A percentile compares a stretch with the other conserved stretches of the same genome.
These are phyloP conservation scores for Bruguiera gymnorhiza DNA, from an alignment of 345 rosid genomes.

Conservation along the genomic window DNA sequence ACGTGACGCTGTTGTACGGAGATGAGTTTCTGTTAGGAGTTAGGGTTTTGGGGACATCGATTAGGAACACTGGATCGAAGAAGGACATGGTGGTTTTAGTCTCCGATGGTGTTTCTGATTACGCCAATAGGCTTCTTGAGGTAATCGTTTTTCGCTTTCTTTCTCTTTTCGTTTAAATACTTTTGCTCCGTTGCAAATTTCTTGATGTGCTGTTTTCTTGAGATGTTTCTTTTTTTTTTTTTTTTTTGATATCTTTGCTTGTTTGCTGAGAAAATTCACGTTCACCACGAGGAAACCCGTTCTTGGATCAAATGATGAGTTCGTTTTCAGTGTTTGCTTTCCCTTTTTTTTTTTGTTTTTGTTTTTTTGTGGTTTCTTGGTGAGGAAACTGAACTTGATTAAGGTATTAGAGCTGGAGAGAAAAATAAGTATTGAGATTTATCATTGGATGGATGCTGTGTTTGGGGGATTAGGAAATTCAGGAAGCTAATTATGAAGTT, in stretches of 20 bases:
- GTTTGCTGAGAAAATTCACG: background rate
- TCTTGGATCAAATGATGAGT: background rate
- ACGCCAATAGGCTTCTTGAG: slow-evolving; percentile 62
- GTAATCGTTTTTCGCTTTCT: slow-evolving; percentile 16
- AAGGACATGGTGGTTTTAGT: slow-evolving; percentile 87
- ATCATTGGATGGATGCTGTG: background rate
- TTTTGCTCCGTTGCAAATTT: background rate
- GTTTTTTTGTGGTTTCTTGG: too few species aligned
- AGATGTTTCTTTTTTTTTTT: too few species aligned
- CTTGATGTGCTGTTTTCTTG: too few species aligned
- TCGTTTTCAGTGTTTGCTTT: background rate
- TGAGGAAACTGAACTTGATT: too few species aligned
- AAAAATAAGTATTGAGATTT: too few species aligned
- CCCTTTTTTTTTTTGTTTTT: background rate
- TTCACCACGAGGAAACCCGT: background rate
- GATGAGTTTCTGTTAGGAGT: slow-evolving; percentile 95
- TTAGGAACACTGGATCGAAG: slow-evolving; percentile 69
- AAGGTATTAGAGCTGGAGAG: too few species aligned
- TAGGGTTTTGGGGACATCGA: slow-evolving; percentile 89
- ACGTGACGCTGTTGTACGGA: slow-evolving; percentile 82
- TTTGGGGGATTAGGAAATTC: background rate
- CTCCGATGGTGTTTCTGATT: slow-evolving; percentile 88
- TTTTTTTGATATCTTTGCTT: background rate
- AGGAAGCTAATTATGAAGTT: too few species aligned
- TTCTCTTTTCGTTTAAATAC: background rate